Base-by-base conservation (phyloP, 345 rosid genomes). In the Fremontodendron californicum region DNA sequence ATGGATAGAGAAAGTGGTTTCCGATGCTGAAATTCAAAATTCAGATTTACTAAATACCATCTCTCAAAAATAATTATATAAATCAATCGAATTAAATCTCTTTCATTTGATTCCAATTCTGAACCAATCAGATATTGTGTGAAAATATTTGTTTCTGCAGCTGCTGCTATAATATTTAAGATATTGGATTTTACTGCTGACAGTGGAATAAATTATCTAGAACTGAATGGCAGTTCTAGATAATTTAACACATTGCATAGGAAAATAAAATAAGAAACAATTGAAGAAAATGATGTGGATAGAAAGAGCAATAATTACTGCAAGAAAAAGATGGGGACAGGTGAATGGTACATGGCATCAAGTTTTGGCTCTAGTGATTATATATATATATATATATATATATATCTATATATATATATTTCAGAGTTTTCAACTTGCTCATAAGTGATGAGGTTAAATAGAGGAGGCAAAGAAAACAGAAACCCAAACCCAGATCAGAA, bases 301-400 rank as follows among this genome's bases (percentile, higher is more conserved):
- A 16, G 55, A 25, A 46, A 68, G 16, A 16, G 58, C 40, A 49
- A 71, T 71, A 71, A 71, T 71, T 49, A 71, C 61, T 33, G 43
- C 19, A 31, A 71, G 25, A 19, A 18, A 71, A 49, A 71, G 60
- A 19, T 31, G 29, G 16, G 27, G 18, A n/a, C n/a, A 18, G 61
- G 62, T 71, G 61, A 71, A 71, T 62, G 67, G 12, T 71, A 19
- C 61, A 33, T 51, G 45, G 42, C 60, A 49, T 71, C 61, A 49
- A 49, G 43, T 71, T 71, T 71, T 71, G 74, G 74, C 49, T 71
- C 61, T 31, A 31, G 74, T 49, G 74, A 70, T 27, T 18, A n/a
- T n/a, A n/a, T n/a, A n/a, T n/a, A n/a, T n/a, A n/a, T n/a, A n/a
- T n/a, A n/a, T n/a, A n/a, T n/a, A n/a, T n/a, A n/a, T n/a, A n/a